Base-by-base conservation (phyloP, 2,329 filamentous ascomycete genomes). In the Claviceps paspali region DNA sequence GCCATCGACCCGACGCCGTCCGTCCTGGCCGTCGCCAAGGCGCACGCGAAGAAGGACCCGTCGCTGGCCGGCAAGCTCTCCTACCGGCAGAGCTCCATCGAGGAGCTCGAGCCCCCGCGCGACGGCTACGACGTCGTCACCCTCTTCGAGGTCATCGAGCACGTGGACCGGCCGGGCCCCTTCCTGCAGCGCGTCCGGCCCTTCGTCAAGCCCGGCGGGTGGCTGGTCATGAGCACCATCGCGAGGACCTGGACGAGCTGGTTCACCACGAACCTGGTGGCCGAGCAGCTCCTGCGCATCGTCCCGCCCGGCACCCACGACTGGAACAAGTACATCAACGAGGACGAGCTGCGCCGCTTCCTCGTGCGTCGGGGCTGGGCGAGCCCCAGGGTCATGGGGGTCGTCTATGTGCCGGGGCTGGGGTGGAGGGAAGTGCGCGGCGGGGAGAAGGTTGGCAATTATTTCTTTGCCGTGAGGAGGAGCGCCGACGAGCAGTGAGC, bases 301-400 rank as follows among this genome's bases (percentile, higher is more conserved):
- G 91, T 98, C 39, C 91, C 91, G 8, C 74, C 73, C 45, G 91
- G 91, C 2, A 98, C 91, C 33, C 91, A 98, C 61, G 86, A 95
- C 56, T 98, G 91, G 91, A 68, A 69, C 44, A 93, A 96, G 63
- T 98, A 96, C 61, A 79, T 98, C 47, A 91, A 95, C 53, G 82
- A 83, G 45, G 65, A 73, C 11, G 88, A 96, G 66, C 56, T 93
- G 51, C 63, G 69, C 47, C 60, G 55, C 1, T 66, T 70, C 54
- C 71, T 79, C 46, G 55, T 62, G 38, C 59, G 55, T 39, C 63
- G 62, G 46, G 57, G 62, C 42, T 88, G 79, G 79, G 68, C 65
- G 55, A 65, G 52, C 47, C 68, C 67, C 28, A 62, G 63, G 50
- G 70, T 79, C 43, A 77, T 82, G 68, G 91, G 91, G 1, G 84